These are phyloP conservation scores for Solanum appendiculatum DNA, from an alignment of 257 asterid species.

Conservation along the genomic window DNA sequence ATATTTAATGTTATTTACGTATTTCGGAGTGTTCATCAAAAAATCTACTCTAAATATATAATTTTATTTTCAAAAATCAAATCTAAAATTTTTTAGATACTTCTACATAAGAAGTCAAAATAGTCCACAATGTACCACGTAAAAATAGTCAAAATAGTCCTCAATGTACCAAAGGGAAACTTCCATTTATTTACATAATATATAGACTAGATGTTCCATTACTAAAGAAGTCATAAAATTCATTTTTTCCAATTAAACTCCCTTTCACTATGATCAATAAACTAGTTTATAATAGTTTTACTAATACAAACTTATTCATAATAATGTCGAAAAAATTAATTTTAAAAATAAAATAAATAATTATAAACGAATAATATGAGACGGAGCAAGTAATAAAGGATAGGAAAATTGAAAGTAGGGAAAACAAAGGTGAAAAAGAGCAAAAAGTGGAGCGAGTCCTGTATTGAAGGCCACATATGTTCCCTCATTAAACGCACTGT, in stretches of 20 bases:
- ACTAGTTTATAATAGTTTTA: no score
- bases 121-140: not conserved
- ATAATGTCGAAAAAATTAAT: no score
- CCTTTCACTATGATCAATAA: no score
- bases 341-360: no score
- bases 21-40: not conserved
- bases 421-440: conserved; percentile 6
- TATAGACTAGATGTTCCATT: no score
- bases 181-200: not conserved
- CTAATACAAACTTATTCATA: no score
- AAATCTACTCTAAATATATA: not conserved
- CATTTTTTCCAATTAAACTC: not conserved
- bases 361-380: no score
- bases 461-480: conserved; percentile 30
- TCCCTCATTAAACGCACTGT: not conserved
- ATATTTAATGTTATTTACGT: not conserved
- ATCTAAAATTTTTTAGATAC: not conserved
- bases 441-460: conserved; percentile 31
- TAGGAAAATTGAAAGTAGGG: no score
- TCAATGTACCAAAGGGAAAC: not conserved
- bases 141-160: not conserved
- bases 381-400: no score
- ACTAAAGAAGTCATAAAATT: no score
- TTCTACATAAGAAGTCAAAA: no score
- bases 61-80: not conserved